Conservation (phyloP, 2,329 filamentous ascomycete genomes). For the Macroventuria anomochaeta region DNA sequence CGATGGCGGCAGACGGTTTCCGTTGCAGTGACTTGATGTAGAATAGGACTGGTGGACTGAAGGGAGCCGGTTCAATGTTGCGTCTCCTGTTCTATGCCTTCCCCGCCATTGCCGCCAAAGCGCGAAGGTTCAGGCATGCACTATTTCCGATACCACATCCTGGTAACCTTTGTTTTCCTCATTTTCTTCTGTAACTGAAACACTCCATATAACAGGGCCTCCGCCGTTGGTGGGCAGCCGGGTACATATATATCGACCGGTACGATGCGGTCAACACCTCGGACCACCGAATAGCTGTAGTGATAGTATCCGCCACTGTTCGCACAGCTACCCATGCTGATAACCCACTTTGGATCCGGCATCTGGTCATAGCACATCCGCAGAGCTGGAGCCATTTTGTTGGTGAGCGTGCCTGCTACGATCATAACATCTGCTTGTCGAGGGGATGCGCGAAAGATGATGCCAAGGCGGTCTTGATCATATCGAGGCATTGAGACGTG, state of each 20-base stretch:
- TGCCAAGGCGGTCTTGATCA: conserved; percentile 85
- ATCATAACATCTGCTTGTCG: conserved; percentile 93
- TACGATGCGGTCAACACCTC: conserved; percentile 76
- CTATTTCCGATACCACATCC: conserved; percentile 63
- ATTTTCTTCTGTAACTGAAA: conserved; percentile 81
- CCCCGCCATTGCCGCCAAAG: no score
- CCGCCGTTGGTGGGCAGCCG: conserved; percentile 67
- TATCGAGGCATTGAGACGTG: conserved; percentile 84
- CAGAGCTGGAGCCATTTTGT: conserved; percentile 91
- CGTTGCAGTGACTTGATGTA: no score
- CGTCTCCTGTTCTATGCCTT: no score
- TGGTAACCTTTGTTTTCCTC: conserved; percentile 59
- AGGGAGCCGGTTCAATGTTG: no score
- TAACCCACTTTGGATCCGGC: conserved; percentile 86
- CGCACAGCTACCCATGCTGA: conserved; percentile 81
- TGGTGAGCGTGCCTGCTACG: conserved; percentile 88
- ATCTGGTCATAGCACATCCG: conserved; percentile 92
- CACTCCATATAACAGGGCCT: conserved; percentile 64
- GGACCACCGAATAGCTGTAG: conserved; percentile 78
- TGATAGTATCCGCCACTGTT: conserved; percentile 81
- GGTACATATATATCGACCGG: conserved; percentile 82
- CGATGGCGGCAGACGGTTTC: no score
- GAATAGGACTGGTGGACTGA: no score
- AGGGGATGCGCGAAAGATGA: conserved; percentile 87
- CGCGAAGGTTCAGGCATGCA: not conserved